Conservation (phyloP, 208 protist species). For the Acanthamoeba lenticulata region DNA sequence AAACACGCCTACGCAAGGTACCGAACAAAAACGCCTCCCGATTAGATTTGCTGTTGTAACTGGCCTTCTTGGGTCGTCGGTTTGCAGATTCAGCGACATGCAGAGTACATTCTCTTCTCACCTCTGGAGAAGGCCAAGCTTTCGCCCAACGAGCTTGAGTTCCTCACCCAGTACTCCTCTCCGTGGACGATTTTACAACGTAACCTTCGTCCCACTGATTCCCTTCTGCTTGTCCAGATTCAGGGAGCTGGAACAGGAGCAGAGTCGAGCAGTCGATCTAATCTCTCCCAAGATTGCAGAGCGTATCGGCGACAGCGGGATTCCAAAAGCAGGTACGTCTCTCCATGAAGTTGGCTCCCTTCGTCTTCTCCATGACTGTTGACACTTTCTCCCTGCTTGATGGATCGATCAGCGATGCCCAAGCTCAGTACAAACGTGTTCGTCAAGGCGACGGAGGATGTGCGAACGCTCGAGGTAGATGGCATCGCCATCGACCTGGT, state of each 20-base stretch:
- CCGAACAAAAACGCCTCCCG: background rate
- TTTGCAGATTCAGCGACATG: background rate
- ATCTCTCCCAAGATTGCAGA: constrained; percentile 7
- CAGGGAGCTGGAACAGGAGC: constrained; percentile 5
- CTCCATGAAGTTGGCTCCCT: too few relatives aligned
- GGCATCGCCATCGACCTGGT: background rate
- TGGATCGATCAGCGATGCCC: background rate
- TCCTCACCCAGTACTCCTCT: background rate
- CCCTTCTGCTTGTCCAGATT: too few relatives aligned
- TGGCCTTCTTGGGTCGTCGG: background rate
- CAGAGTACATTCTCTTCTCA: constrained; percentile 23
- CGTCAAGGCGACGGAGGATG: background rate
- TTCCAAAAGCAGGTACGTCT: constrained; percentile 27
- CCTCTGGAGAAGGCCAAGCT: background rate
- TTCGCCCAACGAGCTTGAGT: constrained; percentile 11
- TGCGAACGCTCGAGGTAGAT: background rate
- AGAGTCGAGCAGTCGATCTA: background rate
- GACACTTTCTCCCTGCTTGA: background rate
- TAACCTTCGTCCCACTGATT: background rate
- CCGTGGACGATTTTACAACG: background rate
- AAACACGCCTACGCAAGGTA: constrained; percentile 23
- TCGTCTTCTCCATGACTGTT: background rate
- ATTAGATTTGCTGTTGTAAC: background rate
- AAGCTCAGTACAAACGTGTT: constrained; percentile 8
- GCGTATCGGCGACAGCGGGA: background rate